Evolutionary conservation across 805 yeast genomes (phyloP).

Genomic region (Cyberlindnera sargentensis): DNA sequence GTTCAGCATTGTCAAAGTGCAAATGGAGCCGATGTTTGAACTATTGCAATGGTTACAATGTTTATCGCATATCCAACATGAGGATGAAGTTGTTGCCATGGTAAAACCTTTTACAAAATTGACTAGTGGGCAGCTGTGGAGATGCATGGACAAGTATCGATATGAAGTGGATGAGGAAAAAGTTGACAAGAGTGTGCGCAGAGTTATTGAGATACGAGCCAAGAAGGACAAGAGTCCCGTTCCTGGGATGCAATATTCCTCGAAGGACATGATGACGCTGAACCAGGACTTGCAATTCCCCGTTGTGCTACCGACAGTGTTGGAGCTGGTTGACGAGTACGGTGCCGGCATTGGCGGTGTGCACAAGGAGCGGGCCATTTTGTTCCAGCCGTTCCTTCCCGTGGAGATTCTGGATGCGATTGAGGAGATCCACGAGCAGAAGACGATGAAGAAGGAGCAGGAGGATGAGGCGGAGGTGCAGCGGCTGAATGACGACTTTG

Average conservation of each 20-base stretch:
- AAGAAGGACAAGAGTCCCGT: slow-evolving; percentile 9
- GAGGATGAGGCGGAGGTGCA: slow-evolving; percentile 14
- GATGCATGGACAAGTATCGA: slow-evolving; percentile 66
- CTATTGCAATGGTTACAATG: slow-evolving; percentile 88
- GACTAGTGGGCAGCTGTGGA: slow-evolving; percentile 63
- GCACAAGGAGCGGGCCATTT: slow-evolving; percentile 42
- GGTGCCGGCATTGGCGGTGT: slow-evolving; percentile 71
- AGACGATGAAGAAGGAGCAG: slow-evolving; percentile 19
- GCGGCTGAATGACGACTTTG: slow-evolving; percentile 10
- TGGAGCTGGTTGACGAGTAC: slow-evolving; percentile 67
- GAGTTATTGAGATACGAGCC: slow-evolving; percentile 7
- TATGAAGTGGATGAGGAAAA: slow-evolving; percentile 78
- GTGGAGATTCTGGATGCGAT: slow-evolving; percentile 61
- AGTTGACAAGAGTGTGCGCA: slow-evolving; percentile 34
- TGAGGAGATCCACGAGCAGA: slow-evolving; percentile 55
- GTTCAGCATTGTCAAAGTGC: slow-evolving; percentile 55
- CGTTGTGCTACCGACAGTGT: slow-evolving; percentile 49
- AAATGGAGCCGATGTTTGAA: slow-evolving; percentile 68
- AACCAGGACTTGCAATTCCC: slow-evolving; percentile 29
- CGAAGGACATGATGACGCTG: slow-evolving; percentile 31
- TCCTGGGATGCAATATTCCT: slow-evolving; percentile 14
- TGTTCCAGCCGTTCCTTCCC: slow-evolving; percentile 69
- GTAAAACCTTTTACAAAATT: slow-evolving; percentile 46
- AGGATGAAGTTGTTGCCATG: slow-evolving; percentile 53
- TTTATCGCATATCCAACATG: slow-evolving; percentile 61